A percentile compares a stretch with the other conserved stretches of the same genome.
These are phyloP conservation scores for Hypoxylon sp. DNA, from an alignment of 2,329 filamentous ascomycete species.

Conservation along the genomic window DNA sequence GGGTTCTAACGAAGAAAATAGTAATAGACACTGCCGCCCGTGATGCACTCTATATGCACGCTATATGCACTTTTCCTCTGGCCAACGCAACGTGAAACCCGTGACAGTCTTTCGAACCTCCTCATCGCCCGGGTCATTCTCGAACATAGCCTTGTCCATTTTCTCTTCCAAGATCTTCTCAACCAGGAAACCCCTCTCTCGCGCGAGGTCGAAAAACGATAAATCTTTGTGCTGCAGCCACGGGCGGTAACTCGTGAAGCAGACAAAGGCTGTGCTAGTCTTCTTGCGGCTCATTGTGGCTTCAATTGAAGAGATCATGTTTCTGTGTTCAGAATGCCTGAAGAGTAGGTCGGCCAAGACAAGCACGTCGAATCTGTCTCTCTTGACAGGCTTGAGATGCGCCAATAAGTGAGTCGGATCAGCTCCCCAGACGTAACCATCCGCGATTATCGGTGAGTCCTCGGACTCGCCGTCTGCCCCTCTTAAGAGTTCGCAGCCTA, in stretches of 20 bases:
- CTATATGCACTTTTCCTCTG: constrained; percentile 55
- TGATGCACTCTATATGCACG: constrained; percentile 45
- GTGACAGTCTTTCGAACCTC: constrained; percentile 85
- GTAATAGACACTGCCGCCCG: constrained; percentile 21
- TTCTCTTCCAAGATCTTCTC: constrained; percentile 85
- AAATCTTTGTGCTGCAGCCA: constrained; percentile 90
- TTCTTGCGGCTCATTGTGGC: constrained; percentile 71
- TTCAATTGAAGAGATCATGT: constrained; percentile 80
- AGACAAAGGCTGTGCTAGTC: constrained; percentile 80
- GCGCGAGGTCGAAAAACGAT: constrained; percentile 85
- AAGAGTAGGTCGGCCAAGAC: constrained; percentile 93
- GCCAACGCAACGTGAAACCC: constrained; percentile 81
- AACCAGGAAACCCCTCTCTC: constrained; percentile 79
- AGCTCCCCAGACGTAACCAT: constrained; percentile 89
- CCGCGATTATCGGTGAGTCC: constrained; percentile 64
- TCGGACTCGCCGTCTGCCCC: constrained; percentile 46
- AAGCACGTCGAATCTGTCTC: constrained; percentile 78
- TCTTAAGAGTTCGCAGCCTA: constrained; percentile 64
- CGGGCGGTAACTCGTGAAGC: constrained; percentile 94
- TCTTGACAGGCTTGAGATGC: constrained; percentile 63
- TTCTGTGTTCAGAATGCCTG: constrained; percentile 88
- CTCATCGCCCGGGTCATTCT: constrained; percentile 88
- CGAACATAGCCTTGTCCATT: constrained; percentile 90
- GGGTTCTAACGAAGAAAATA: constrained; percentile 17
- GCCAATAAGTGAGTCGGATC: constrained; percentile 71